A percentile compares a stretch with the other conserved stretches of the same genome.
phyloP scores from a whole-genome alignment of 1,139 yeast species.

The Saccharomyces hybrid region DNA sequence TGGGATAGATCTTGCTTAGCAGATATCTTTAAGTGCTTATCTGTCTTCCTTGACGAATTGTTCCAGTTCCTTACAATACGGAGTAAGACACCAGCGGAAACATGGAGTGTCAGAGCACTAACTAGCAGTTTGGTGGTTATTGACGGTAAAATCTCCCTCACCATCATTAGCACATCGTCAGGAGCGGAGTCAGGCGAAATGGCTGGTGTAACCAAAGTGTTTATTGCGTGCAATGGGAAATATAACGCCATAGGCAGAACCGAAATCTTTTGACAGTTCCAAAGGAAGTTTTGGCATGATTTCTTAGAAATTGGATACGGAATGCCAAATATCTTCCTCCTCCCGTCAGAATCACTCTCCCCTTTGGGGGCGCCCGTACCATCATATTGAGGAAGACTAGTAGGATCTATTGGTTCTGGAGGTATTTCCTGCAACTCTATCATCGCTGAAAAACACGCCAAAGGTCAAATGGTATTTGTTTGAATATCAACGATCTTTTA shows the following conservation, averaged over 20 bases:
- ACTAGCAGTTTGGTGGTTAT: slow-evolving; percentile 14
- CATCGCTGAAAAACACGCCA: neutral
- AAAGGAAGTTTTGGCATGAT: neutral
- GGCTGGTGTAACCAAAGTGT: slow-evolving; percentile 19
- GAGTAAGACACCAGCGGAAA: slow-evolving; percentile 16
- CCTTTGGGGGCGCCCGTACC: slow-evolving; percentile 4
- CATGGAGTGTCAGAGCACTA: slow-evolving; percentile 12
- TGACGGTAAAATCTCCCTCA: slow-evolving; percentile 20
- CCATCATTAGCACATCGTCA: slow-evolving; percentile 22
- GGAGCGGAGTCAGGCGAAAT: slow-evolving; percentile 20
- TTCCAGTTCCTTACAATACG: slow-evolving; percentile 13
- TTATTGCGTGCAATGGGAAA: slow-evolving; percentile 23
- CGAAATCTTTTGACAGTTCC: slow-evolving; percentile 17
- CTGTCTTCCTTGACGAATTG: slow-evolving; percentile 1
- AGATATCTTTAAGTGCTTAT: neutral
- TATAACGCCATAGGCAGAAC: slow-evolving; percentile 19
- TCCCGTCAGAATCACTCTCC: neutral
- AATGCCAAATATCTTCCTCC: neutral
- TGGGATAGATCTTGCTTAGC: slow-evolving; percentile 10
- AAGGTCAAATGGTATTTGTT: neutral
- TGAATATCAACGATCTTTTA: neutral
- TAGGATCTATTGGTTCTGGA: slow-evolving; percentile 16
- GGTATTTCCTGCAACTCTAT: slow-evolving; percentile 14
- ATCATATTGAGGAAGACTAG: slow-evolving; percentile 8
- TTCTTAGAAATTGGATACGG: slow-evolving; percentile 7